Percentiles rank a stretch among this genome's conserved stretches.
phyloP scores from a whole-genome alignment of 139 green algal genomes.

The Chlorella vulgaris region DNA sequence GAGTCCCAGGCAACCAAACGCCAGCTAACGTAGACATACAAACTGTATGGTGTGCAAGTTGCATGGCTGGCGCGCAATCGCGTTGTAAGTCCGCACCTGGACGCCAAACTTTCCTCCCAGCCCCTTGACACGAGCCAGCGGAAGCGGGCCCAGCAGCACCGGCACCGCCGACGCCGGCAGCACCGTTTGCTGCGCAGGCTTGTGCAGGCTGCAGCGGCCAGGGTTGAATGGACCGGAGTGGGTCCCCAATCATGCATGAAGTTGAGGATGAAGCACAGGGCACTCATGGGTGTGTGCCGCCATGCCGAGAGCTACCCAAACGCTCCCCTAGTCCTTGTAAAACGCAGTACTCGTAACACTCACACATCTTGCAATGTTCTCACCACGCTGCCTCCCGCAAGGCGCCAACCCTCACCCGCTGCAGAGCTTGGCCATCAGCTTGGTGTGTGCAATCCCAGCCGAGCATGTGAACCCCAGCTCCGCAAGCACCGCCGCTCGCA shows the following conservation, averaged over 20 bases:
- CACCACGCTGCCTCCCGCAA: not conserved
- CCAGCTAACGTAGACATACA: too few relatives aligned
- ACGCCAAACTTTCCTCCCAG: conserved; percentile 83
- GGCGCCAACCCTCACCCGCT: not conserved
- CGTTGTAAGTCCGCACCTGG: too few relatives aligned
- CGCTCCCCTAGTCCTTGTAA: too few relatives aligned
- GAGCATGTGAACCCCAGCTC: conserved; percentile 82
- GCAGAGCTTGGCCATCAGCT: conserved; percentile 87
- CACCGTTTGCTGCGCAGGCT: conserved; percentile 85
- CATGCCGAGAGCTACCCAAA: too few relatives aligned
- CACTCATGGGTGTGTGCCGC: too few relatives aligned
- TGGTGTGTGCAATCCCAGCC: conserved; percentile 79
- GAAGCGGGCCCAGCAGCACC: conserved; percentile 67
- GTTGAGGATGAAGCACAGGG: not conserved
- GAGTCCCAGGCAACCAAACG: too few relatives aligned
- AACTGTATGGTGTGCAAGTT: too few relatives aligned
- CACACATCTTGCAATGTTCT: not conserved
- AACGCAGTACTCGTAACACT: too few relatives aligned
- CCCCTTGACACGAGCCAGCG: conserved; percentile 65
- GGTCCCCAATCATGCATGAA: too few relatives aligned
- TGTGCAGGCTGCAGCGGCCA: conserved; percentile 73
- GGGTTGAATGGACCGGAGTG: not conserved
- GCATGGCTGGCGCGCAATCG: too few relatives aligned
- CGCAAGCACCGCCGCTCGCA: conserved; percentile 61
- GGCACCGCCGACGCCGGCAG: conserved; percentile 63